Base-by-base conservation (phyloP, 2,329 filamentous ascomycete species). In the Talaromyces sp. region DNA sequence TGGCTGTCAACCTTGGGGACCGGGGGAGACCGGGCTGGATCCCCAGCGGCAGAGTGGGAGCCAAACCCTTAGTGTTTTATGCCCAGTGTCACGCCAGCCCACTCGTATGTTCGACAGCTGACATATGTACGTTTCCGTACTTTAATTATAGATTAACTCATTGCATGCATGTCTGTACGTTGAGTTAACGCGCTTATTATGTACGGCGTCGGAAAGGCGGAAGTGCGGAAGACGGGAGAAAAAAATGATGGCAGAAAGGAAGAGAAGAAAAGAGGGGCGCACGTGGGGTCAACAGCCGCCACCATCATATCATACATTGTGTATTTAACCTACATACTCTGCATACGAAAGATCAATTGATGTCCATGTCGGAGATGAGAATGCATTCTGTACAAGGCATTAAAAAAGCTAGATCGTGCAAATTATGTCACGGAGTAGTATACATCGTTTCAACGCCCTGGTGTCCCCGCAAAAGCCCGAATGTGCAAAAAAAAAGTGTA, bases 401-500 rank as follows among this genome's bases (percentile, higher is more conserved):
- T 62, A 51, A 44, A 53, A 28, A 30, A 53, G 11, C 5, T 53
- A 3, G 11, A 53, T 27, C 49, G 15, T 53, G 28, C 28, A 53
- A 3, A 5, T 8, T 30, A 53, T 19, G 7, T 28, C 28, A 53
- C 49, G 27, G 47, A 59, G 65, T 53, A 59, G 64, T 66, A 65
- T 65, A 67, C 65, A 63, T 64, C 63, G 65, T 65, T 53, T 64
- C 63, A 70, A 71, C 69, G 69, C 69, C 69, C 60, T 64, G 64
- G 56, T 52, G 55, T 65, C 63, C 64, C 56, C 44, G 19, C 44
- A 47, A 47, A 47, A 47, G 44, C 44, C 19, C 44, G 4, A 25
- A 47, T 47, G 22, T 47, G 44, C 3, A 47, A 25, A 53, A 44
- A 63, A 44, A 39, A 30, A 53, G 61, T 56, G 60, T 54, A 53